Percentiles rank a stretch among this genome's conserved stretches.
phyloP scores from a whole-genome alignment of 805 yeast genomes.

The Candida silvatica region DNA sequence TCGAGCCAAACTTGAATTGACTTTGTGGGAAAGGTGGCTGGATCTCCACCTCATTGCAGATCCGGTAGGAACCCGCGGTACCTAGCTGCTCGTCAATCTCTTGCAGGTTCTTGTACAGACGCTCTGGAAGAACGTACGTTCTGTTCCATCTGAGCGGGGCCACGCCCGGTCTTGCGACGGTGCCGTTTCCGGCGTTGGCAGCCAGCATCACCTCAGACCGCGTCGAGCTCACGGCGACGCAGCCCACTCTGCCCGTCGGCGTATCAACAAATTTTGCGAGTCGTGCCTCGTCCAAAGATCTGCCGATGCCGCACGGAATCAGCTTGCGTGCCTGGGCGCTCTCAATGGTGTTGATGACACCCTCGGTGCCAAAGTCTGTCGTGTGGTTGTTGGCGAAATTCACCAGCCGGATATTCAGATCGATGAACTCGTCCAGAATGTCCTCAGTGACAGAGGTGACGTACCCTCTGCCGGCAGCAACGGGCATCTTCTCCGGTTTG shows the following conservation, averaged over 20 bases:
- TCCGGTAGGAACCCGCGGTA: constrained; percentile 20
- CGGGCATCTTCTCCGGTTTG: constrained; percentile 16
- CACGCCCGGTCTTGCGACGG: constrained; percentile 20
- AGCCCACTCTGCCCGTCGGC: constrained; percentile 20
- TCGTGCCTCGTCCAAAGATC: constrained; percentile 19
- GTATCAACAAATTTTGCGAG: constrained; percentile 18
- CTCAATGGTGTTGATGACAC: constrained; percentile 18
- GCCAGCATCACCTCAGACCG: constrained; percentile 21
- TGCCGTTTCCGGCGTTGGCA: constrained; percentile 17
- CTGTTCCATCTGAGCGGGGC: constrained; percentile 21
- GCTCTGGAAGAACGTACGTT: constrained; percentile 19
- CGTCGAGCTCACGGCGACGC: constrained; percentile 17
- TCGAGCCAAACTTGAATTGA: constrained; percentile 19
- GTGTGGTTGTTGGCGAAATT: constrained; percentile 22
- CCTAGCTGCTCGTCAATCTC: constrained; percentile 22
- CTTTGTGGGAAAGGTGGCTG: constrained; percentile 15
- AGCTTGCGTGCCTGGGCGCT: constrained; percentile 18
- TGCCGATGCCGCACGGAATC: constrained; percentile 19
- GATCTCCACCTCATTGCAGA: constrained; percentile 24
- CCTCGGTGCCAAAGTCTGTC: constrained; percentile 19
- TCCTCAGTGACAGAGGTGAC: constrained; percentile 18
- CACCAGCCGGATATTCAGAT: constrained; percentile 16
- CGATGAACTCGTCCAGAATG: constrained; percentile 17
- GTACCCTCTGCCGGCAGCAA: constrained; percentile 20
- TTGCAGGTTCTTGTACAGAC: constrained; percentile 16